Evolutionary conservation across 768 basidiomycete genomes (phyloP).

Genomic region (Suillus sp.): DNA sequence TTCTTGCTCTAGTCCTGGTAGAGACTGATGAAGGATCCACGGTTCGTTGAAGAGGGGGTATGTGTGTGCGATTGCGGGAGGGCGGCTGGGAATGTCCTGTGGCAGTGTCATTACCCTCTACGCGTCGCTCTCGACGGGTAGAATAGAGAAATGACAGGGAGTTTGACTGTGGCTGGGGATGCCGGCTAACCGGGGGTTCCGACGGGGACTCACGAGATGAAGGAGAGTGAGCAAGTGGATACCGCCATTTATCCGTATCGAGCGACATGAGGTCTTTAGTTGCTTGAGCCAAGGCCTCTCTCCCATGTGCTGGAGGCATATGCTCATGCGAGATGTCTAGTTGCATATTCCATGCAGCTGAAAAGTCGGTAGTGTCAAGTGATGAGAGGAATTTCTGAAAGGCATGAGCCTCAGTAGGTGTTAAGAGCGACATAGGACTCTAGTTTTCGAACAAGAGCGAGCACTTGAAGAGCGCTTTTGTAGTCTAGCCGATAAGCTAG

Average conservation of each 20-base stretch:
- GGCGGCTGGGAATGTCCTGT: background rate
- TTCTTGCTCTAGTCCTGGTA: constrained; percentile 16
- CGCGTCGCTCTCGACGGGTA: constrained; percentile 21
- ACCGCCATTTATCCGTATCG: constrained; percentile 46
- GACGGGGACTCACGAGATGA: constrained; percentile 11
- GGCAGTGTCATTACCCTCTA: constrained; percentile 10
- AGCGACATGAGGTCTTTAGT: constrained; percentile 85
- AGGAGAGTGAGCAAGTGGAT: constrained; percentile 22
- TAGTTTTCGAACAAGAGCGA: background rate
- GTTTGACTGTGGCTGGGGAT: constrained; percentile 23
- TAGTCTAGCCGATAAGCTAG: background rate
- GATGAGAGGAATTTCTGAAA: constrained; percentile 70
- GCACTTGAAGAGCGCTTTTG: constrained; percentile 2
- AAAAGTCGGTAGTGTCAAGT: constrained; percentile 45
- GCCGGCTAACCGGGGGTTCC: constrained; percentile 16
- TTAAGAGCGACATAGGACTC: constrained; percentile 59
- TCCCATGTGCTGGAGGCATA: constrained; percentile 53
- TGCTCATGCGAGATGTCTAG: constrained; percentile 43
- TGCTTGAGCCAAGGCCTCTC: constrained; percentile 71
- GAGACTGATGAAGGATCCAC: constrained; percentile 16
- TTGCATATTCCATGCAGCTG: constrained; percentile 52
- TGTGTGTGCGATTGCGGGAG: constrained; percentile 16
- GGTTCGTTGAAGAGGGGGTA: constrained; percentile 23
- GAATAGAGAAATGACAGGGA: constrained; percentile 22
- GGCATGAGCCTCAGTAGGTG: constrained; percentile 64